Evolutionary conservation across 495 filamentous ascomycete species (phyloP).

Genomic region (Cercophora newfieldiana): DNA sequence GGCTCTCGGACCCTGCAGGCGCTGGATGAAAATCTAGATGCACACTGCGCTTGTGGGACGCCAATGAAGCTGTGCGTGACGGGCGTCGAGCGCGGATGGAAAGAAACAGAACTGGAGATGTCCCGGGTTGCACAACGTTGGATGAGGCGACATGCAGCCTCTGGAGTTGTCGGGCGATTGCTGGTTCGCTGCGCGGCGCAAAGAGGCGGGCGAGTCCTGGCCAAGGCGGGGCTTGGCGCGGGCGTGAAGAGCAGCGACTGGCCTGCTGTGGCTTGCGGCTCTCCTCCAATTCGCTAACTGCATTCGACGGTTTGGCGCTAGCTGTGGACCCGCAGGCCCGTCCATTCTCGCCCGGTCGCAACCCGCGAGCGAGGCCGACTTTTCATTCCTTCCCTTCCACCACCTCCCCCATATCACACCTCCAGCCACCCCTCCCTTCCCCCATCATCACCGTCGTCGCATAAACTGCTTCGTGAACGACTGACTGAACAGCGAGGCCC

Average conservation of each 20-base stretch:
- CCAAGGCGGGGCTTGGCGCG: slow-evolving; percentile 7
- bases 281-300: slow-evolving; percentile 14
- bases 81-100: slow-evolving; percentile 2
- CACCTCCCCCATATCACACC: slow-evolving; percentile 12
- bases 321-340: not conserved
- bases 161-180: not conserved
- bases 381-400: slow-evolving; percentile 16
- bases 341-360: slow-evolving; percentile 5
- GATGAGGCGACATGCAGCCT: slow-evolving; percentile 13
- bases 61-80: not conserved
- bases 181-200: slow-evolving; percentile 6
- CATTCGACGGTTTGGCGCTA: slow-evolving; percentile 10
- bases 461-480: not conserved
- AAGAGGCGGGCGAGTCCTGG: not conserved
- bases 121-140: slow-evolving; percentile 5
- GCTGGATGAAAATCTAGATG: not conserved
- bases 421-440: slow-evolving; percentile 22
- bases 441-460: not conserved
- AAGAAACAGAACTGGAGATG: not conserved
- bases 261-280: slow-evolving; percentile 10
- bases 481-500: slow-evolving; percentile 6
- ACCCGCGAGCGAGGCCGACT: not conserved
- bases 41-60: not conserved
- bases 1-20: not conserved
- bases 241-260: not conserved